phyloP scores from a whole-genome alignment of 129 eudicot genomes.

The Artemisia tridentata region DNA sequence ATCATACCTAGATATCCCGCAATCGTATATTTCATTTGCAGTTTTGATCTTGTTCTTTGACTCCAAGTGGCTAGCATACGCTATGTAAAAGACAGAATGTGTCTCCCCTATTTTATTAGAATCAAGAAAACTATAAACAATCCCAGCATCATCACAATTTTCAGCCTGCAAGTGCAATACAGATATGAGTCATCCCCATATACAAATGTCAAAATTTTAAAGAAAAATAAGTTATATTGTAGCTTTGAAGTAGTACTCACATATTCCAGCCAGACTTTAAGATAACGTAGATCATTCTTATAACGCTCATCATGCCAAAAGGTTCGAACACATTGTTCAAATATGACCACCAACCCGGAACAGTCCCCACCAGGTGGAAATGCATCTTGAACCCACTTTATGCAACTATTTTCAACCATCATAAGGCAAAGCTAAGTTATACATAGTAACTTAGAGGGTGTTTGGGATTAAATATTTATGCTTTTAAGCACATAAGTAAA shows the following conservation, averaged over 20 bases:
- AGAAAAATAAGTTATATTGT: neutral
- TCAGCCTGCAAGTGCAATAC: constrained; percentile 62
- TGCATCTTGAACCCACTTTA: constrained; percentile 96
- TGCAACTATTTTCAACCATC: constrained; percentile 52
- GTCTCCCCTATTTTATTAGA: constrained; percentile 71
- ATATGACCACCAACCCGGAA: constrained; percentile 73
- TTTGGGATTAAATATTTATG: neutral
- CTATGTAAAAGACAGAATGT: constrained; percentile 69
- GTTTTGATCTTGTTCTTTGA: constrained; percentile 69
- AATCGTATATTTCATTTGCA: constrained; percentile 73
- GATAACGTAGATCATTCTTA: constrained; percentile 79
- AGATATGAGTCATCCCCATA: constrained; percentile 2
- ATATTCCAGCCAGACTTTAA: constrained; percentile 95
- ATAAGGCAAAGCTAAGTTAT: neutral
- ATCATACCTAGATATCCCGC: constrained; percentile 67
- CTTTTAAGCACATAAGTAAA: too few relatives aligned
- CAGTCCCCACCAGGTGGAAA: constrained; percentile 93
- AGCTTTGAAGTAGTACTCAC: constrained; percentile 35
- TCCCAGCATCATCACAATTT: constrained; percentile 80
- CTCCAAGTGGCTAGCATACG: constrained; percentile 82
- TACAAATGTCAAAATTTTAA: neutral
- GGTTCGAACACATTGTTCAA: constrained; percentile 89
- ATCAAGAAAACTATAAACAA: constrained; percentile 76
- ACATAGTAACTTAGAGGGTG: neutral
- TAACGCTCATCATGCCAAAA: constrained; percentile 89